These are phyloP conservation scores for Penicillium verrucosum DNA, from an alignment of 2,329 filamentous ascomycete genomes.

Conservation along the genomic window DNA sequence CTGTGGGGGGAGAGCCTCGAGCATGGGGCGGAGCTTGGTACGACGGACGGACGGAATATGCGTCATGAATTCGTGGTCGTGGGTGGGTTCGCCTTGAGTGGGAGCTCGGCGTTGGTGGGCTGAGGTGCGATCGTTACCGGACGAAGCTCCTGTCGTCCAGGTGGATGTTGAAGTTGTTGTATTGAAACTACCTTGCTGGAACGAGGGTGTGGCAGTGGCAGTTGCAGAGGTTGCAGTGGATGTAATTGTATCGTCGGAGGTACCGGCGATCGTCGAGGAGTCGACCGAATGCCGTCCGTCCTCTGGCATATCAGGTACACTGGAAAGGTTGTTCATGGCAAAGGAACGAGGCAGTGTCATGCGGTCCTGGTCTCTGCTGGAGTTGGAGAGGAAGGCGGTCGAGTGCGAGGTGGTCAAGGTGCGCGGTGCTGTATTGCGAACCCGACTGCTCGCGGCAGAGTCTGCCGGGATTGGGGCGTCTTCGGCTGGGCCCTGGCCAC, in stretches of 20 bases:
- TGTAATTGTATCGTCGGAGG: slow-evolving; percentile 40
- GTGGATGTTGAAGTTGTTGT: slow-evolving; percentile 1
- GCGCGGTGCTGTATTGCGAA: slow-evolving; percentile 31
- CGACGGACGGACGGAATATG: slow-evolving; percentile 65
- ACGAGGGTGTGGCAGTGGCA: slow-evolving; percentile 18
- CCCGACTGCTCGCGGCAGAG: slow-evolving; percentile 24
- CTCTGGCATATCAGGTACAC: slow-evolving; percentile 22
- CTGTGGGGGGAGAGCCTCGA: slow-evolving; percentile 68
- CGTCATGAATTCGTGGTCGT: slow-evolving; percentile 48
- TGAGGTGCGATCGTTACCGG: slow-evolving; percentile 12
- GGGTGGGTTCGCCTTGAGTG: slow-evolving; percentile 30
- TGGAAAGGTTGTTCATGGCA: slow-evolving; percentile 37
- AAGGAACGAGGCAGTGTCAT: slow-evolving; percentile 42
- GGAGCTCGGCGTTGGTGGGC: slow-evolving; percentile 30
- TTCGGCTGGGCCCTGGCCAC: slow-evolving; percentile 60
- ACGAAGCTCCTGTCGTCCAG: slow-evolving; percentile 16
- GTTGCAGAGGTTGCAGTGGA: slow-evolving; percentile 19
- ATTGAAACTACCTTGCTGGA: background rate
- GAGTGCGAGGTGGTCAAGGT: slow-evolving; percentile 38
- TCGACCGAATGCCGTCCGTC: slow-evolving; percentile 34
- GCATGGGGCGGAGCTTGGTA: slow-evolving; percentile 63
- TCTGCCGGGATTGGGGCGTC: slow-evolving; percentile 62
- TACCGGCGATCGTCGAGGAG: slow-evolving; percentile 41
- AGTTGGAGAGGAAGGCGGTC: slow-evolving; percentile 30
- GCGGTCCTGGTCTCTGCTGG: slow-evolving; percentile 32